Base-by-base conservation (phyloP, 2,329 filamentous ascomycete species). In the Ascochyta koolunga region DNA sequence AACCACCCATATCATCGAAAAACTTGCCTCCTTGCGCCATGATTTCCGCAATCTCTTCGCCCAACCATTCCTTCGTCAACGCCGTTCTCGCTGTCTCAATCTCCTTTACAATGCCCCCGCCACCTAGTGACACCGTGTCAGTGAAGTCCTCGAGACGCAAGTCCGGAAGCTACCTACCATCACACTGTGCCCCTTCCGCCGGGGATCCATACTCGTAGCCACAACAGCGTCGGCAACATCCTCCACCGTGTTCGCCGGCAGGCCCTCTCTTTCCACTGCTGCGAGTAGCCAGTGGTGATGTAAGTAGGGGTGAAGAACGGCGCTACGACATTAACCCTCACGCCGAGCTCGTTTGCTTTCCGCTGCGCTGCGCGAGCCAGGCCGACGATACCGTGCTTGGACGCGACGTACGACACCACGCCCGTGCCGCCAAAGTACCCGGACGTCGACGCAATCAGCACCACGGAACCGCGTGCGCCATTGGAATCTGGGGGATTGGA, bases 231-330 rank as follows among this genome's bases (percentile, higher is more conserved):
- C 65, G 1, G 77, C 79, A 11, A 81, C 79, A 19, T 75, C 70
- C n/a, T 70, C 69, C 0, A 76, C 70, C 1, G 71, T 74, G 54
- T 80, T 80, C 31, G 76, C 64, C 1, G 77, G 75, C 40, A 81
- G 64, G 0, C 74, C 18, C 69, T 65, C 18, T 70, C 65, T 19
- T 64, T 62, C 78, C 78, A 81, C 21, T 60, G 52, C 8, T 71
- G 60, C 1, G 70, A 66, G 48, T 79, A 76, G 2, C 74, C 70
- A 13, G 67, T 68, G 0, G 79, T 76, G 16, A 81, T 75, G 37
- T 76, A 71, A 13, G 79, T 81, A 3, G 78, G 76, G 0, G 79
- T 81, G 10, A 79, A 73, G 64, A 79, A 82, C 1, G 80, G 79
- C 8, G 78, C 79, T n/a, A 82, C 68, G 4, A 75, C 77, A 58